Evolutionary conservation across 352 stramenopile species (phyloP).

Genomic region (Phytophthora kernoviae): DNA sequence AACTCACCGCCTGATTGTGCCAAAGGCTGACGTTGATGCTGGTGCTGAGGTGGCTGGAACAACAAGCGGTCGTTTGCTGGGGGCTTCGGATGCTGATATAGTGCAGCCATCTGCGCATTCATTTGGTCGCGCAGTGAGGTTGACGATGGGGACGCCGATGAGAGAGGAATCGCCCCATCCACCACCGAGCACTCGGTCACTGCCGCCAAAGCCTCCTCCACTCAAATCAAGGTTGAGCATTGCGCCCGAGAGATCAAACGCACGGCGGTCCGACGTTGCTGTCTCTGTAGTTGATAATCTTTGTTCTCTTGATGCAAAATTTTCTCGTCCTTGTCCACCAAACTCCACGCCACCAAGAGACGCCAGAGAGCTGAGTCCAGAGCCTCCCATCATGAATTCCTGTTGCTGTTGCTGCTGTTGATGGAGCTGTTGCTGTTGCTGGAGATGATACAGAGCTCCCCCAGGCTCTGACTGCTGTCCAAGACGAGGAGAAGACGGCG

Average conservation of each 20-base stretch:
- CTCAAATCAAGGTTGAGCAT: constrained; percentile 48
- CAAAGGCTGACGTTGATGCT: constrained; percentile 34
- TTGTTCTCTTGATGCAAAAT: constrained; percentile 15
- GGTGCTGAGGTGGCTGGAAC: constrained; percentile 26
- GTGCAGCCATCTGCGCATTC: constrained; percentile 79
- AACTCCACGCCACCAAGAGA: constrained; percentile 28
- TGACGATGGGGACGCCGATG: constrained; percentile 32
- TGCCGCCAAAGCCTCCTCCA: constrained; percentile 15
- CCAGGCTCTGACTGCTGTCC: constrained; percentile 12
- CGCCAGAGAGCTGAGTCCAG: constrained; percentile 18
- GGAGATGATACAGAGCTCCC: constrained; percentile 42
- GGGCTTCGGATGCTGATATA: constrained; percentile 53
- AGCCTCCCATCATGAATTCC: constrained; percentile 18
- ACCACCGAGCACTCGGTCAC: constrained; percentile 9
- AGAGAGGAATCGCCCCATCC: constrained; percentile 24
- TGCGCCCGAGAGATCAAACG: constrained; percentile 47
- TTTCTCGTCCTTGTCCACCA: constrained; percentile 6
- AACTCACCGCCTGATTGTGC: constrained; percentile 42
- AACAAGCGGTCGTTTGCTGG: constrained; percentile 18
- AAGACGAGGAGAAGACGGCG: constrained; percentile 22
- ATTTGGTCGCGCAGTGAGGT: constrained; percentile 65
- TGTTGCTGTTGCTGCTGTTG: constrained; percentile 36
- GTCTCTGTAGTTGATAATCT: constrained; percentile 13
- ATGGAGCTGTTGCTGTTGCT: constrained; percentile 51
- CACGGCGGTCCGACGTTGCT: constrained; percentile 9